These are phyloP conservation scores for Hypoxylon sp. DNA, from an alignment of 2,329 filamentous ascomycete genomes.

Conservation along the genomic window DNA sequence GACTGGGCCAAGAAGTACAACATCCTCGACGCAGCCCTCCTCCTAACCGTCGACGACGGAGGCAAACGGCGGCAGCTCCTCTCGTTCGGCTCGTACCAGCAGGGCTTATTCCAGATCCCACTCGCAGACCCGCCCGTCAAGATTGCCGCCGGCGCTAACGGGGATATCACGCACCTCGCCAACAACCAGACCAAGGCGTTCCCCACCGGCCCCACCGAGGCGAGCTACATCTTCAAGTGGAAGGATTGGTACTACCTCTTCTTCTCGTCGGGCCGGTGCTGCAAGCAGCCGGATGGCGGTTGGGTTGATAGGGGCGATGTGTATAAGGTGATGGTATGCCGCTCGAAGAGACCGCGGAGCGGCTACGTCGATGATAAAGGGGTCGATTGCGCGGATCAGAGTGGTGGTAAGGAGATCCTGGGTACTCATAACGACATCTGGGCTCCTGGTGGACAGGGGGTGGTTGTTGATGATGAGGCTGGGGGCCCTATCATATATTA, in stretches of 20 bases:
- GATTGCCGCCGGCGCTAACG: constrained; percentile 35
- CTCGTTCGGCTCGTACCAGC: constrained; percentile 48
- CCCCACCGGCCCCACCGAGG: constrained; percentile 42
- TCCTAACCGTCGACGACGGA: constrained; percentile 39
- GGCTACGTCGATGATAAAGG: constrained; percentile 44
- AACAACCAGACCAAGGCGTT: constrained; percentile 44
- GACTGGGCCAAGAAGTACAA: constrained; percentile 47
- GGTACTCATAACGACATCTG: constrained; percentile 43
- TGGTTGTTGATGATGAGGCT: constrained; percentile 44
- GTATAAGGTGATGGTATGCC: constrained; percentile 49
- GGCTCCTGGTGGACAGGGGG: constrained; percentile 46
- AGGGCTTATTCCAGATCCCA: constrained; percentile 48
- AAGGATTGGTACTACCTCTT: constrained; percentile 46
- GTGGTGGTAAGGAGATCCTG: constrained; percentile 43
- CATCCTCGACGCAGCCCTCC: constrained; percentile 46
- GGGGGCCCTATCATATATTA: constrained; percentile 47
- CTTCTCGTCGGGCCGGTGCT: constrained; percentile 47
- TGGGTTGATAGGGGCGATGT: constrained; percentile 44
- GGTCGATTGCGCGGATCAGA: constrained; percentile 38
- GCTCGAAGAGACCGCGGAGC: constrained; percentile 36
- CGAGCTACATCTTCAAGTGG: constrained; percentile 38
- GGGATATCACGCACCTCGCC: constrained; percentile 40
- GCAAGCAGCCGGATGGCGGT: constrained; percentile 31
- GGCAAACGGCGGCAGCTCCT: constrained; percentile 36
- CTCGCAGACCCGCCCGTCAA: constrained; percentile 41